Conservation (phyloP, 768 basidiomycete genomes). For the Agaricus blazei region DNA sequence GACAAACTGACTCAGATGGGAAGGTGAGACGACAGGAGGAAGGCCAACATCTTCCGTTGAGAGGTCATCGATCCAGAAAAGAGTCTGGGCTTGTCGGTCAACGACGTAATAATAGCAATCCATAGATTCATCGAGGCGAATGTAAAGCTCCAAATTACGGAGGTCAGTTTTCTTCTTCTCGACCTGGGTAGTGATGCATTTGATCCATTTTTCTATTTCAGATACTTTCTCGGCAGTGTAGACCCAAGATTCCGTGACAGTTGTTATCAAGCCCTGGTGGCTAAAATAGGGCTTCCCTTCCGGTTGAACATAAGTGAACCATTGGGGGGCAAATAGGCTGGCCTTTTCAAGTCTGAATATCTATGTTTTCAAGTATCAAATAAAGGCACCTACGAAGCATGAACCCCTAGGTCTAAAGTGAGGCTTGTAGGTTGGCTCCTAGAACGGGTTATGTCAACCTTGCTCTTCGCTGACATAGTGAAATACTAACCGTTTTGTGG, state of each 20-base stretch:
- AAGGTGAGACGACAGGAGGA: constrained; percentile 38
- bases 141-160: constrained; percentile 43
- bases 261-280: constrained; percentile 24
- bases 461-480: not conserved
- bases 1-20: constrained; percentile 45
- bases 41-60: constrained; percentile 40
- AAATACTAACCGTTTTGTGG: not conserved
- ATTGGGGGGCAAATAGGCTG: constrained; percentile 35
- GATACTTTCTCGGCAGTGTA: constrained; percentile 28
- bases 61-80: constrained; percentile 52
- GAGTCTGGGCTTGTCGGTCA: constrained; percentile 36
- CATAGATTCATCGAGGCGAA: constrained; percentile 37
- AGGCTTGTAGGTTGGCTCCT: not conserved
- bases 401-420: not conserved
- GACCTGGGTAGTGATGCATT: constrained; percentile 27
- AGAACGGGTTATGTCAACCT: not conserved
- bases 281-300: constrained; percentile 58
- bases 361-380: too few species aligned
- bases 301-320: constrained; percentile 48
- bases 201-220: constrained; percentile 33
- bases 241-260: constrained; percentile 55
- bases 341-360: constrained; percentile 20
- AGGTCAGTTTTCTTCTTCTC: constrained; percentile 25
- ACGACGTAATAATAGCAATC: constrained; percentile 56
- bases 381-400: not conserved